Percentiles rank a stretch among this genome's conserved stretches.
Evolutionary conservation across 2,329 filamentous ascomycete genomes (phyloP).

Genomic region (Fusarium irregulare): DNA sequence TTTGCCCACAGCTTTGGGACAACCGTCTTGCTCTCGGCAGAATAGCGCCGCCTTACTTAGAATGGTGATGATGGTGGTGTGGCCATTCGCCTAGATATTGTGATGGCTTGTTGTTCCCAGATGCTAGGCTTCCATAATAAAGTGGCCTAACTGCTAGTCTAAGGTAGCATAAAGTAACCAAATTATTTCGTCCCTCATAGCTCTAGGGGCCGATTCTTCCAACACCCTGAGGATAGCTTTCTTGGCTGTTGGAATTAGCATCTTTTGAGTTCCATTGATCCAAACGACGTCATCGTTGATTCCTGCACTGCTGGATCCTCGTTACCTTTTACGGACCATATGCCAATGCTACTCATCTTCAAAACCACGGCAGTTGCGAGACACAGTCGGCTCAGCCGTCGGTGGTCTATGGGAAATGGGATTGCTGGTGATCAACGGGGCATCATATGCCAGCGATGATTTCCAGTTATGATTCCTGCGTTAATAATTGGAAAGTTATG

Average conservation of each 20-base stretch:
- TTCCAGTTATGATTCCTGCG: constrained; percentile 6
- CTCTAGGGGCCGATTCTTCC: too few relatives aligned
- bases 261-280: constrained; percentile 17
- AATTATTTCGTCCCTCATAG: too few relatives aligned
- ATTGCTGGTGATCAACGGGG: constrained; percentile 39
- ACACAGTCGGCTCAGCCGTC: constrained; percentile 43
- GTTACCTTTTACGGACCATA: constrained; percentile 10
- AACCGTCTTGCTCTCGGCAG: neutral
- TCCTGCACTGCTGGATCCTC: constrained; percentile 19
- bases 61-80: neutral
- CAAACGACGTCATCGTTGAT: constrained; percentile 22
- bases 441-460: constrained; percentile 18
- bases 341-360: constrained; percentile 8
- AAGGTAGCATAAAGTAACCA: too few relatives aligned
- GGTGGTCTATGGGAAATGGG: constrained; percentile 29
- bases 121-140: neutral
- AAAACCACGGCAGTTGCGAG: constrained; percentile 32
- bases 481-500: constrained; percentile 6
- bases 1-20: neutral
- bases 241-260: constrained; percentile 25
- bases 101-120: neutral
- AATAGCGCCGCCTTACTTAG: neutral
- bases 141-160: too few relatives aligned
- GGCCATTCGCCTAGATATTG: neutral
- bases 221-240: neutral